A percentile compares a stretch with the other conserved stretches of the same genome.
Evolutionary conservation across 2,329 filamentous ascomycete genomes (phyloP).

Genomic region (Gyromitra esculenta): DNA sequence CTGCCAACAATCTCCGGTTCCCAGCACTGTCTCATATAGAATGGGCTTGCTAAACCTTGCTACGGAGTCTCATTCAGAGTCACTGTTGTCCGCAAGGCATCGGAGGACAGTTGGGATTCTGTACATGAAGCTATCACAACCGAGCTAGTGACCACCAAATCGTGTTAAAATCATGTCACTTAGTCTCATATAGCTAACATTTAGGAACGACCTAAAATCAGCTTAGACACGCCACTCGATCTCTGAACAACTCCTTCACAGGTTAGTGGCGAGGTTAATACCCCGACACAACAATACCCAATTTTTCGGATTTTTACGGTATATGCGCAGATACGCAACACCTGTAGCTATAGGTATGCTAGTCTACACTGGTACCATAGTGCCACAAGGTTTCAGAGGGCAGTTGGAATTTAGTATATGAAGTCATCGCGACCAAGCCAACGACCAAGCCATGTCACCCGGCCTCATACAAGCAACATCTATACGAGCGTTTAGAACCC

Average conservation of each 20-base stretch:
- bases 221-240: no score
- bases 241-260: no score
- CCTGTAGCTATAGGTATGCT: constrained; percentile 31
- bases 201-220: no score
- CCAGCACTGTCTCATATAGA: constrained; percentile 36
- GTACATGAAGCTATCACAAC: constrained; percentile 39
- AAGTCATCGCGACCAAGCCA: no score
- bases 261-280: no score
- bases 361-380: not conserved
- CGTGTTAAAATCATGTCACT: constrained; percentile 26
- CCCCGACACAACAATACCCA: no score
- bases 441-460: no score
- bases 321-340: constrained; percentile 1
- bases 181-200: constrained; percentile 31
- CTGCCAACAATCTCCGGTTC: constrained; percentile 1
- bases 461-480: no score
- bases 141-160: constrained; percentile 36
- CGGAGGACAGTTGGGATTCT: constrained; percentile 42
- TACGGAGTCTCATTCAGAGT: constrained; percentile 42
- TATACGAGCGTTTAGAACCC: no score
- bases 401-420: no score
- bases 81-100: constrained; percentile 20
- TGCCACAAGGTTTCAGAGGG: no score
- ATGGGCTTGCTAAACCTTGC: constrained; percentile 41
- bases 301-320: no score